phyloP scores from a whole-genome alignment of 208 protist genomes.

The Leishmania gerbilli region DNA sequence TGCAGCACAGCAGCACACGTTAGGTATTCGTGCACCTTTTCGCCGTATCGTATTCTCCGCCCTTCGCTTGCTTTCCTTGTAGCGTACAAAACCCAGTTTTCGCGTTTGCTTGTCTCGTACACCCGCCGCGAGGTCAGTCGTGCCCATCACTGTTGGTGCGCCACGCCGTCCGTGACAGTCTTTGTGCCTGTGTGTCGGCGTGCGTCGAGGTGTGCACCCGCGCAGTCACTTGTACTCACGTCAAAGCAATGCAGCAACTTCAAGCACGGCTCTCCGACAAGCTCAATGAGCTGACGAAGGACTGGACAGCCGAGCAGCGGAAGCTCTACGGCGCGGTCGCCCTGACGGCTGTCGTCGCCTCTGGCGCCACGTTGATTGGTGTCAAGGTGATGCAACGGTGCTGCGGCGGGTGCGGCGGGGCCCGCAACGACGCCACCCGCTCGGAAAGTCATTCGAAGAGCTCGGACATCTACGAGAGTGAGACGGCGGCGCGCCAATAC shows the following conservation, averaged over 20 bases:
- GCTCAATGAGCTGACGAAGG: slow-evolving; percentile 5
- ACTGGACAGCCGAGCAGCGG: slow-evolving; percentile 21
- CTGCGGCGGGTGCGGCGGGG: background rate
- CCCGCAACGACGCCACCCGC: background rate
- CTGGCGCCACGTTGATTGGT: slow-evolving; percentile 7
- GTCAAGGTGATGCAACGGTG: background rate
- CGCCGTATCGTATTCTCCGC: background rate
- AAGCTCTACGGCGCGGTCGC: slow-evolving; percentile 14
- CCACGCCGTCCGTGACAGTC: background rate
- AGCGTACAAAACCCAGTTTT: background rate
- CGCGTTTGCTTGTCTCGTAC: background rate
- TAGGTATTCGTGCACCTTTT: background rate
- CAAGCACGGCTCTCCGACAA: background rate
- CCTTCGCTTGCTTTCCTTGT: background rate
- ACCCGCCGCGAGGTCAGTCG: background rate
- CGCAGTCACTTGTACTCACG: background rate
- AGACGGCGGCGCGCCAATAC: slow-evolving; percentile 65
- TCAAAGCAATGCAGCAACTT: background rate
- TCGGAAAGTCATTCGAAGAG: slow-evolving; percentile 32
- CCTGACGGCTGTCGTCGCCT: slow-evolving; percentile 12
- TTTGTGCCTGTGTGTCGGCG: background rate
- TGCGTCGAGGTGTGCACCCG: background rate
- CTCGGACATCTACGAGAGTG: slow-evolving; percentile 68
- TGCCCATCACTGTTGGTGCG: background rate
- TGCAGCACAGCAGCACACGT: background rate